Conservation (phyloP, 345 rosid genomes). For the Turnera subulata region DNA sequence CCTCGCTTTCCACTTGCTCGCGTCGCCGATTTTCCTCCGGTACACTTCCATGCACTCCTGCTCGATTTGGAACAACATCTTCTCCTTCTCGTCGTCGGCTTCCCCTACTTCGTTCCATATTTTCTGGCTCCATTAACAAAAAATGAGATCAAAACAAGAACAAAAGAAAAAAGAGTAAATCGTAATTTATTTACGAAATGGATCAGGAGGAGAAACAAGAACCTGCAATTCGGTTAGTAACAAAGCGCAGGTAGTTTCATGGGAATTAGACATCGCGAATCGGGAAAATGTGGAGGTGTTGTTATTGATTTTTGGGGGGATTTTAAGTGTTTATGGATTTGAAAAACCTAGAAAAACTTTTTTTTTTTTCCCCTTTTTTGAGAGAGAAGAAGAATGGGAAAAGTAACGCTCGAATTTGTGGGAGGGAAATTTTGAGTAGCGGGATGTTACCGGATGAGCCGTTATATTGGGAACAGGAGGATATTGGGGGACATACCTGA, state of each 20-base stretch:
- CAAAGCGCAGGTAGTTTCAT: slow-evolving; percentile 54
- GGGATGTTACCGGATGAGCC: slow-evolving; percentile 32
- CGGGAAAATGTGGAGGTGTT: slow-evolving; percentile 4
- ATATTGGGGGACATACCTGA: background rate
- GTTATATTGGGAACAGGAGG: slow-evolving; percentile 19
- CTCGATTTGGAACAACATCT: slow-evolving; percentile 48
- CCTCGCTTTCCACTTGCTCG: slow-evolving; percentile 37
- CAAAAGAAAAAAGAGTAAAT: too few species aligned
- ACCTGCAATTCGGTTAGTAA: slow-evolving; percentile 57
- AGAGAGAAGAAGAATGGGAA: too few species aligned
- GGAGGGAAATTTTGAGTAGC: background rate
- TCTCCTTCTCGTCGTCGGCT: slow-evolving; percentile 40
- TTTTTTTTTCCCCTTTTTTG: too few species aligned
- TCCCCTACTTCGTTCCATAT: slow-evolving; percentile 69
- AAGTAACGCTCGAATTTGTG: background rate
- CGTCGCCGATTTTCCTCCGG: slow-evolving; percentile 43
- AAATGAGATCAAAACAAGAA: background rate
- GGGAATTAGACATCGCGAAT: slow-evolving; percentile 14
- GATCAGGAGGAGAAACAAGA: background rate
- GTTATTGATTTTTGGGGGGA: background rate
- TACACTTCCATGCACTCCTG: slow-evolving; percentile 51
- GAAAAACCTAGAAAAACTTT: too few species aligned
- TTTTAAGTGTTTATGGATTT: background rate
- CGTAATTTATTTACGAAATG: background rate
- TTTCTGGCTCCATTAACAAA: slow-evolving; percentile 36